Percentiles rank a stretch among this genome's conserved stretches.
Conservation (phyloP, 2,329 filamentous ascomycete species). For the Diatrype stigma region DNA sequence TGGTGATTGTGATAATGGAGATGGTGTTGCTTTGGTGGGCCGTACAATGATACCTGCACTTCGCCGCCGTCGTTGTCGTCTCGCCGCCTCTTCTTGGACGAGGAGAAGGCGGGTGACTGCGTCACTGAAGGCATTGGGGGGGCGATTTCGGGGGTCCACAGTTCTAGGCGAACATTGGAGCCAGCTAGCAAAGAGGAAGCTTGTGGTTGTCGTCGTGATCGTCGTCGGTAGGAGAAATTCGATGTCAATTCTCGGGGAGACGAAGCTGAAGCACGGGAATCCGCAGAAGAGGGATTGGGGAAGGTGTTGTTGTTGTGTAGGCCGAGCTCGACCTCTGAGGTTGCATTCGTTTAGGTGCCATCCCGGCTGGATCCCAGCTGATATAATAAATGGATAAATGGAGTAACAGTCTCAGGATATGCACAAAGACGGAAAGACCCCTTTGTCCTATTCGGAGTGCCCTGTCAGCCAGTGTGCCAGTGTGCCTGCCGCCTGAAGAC, state of each 20-base stretch:
- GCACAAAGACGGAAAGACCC: background rate
- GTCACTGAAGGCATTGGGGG: conserved; percentile 33
- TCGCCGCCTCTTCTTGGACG: conserved; percentile 34
- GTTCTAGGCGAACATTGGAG: too few species aligned
- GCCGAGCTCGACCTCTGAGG: background rate
- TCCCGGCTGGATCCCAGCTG: background rate
- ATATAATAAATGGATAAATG: background rate
- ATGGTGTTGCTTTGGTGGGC: background rate
- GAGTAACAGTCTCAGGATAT: background rate
- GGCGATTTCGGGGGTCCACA: background rate
- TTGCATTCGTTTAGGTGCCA: background rate
- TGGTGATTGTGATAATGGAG: conserved; percentile 2
- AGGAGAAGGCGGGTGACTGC: conserved; percentile 23
- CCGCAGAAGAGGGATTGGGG: background rate
- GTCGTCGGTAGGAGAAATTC: too few species aligned
- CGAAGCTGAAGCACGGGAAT: background rate
- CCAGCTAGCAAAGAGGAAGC: too few species aligned
- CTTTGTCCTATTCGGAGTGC: too few species aligned
- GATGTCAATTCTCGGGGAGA: too few species aligned
- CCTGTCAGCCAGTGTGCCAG: too few species aligned
- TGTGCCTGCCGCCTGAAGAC: too few species aligned
- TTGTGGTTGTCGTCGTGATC: too few species aligned
- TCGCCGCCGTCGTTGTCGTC: conserved; percentile 28
- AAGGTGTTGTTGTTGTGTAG: background rate
- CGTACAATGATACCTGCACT: conserved; percentile 24